These are phyloP conservation scores for Ambrosiella xylebori DNA, from an alignment of 2,329 filamentous ascomycete species.

Conservation along the genomic window DNA sequence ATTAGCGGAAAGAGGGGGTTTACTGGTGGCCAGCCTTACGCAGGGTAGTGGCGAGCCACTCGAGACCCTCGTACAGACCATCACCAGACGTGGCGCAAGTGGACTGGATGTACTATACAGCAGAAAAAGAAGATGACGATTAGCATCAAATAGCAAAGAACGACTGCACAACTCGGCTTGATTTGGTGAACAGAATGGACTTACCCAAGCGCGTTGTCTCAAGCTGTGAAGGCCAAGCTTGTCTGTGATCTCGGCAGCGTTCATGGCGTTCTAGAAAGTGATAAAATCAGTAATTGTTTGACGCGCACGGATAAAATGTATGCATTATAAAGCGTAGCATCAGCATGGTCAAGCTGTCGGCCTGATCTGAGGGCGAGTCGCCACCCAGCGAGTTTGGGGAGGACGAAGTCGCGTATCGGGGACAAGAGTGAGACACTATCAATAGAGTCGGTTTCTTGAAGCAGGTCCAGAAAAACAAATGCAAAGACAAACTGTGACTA, in stretches of 20 bases:
- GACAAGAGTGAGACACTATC: background rate
- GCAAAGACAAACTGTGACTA: background rate
- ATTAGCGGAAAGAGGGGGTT: constrained; percentile 18
- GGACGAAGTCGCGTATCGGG: background rate
- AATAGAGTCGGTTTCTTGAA: background rate
- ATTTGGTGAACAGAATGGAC: constrained; percentile 22
- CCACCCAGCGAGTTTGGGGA: background rate
- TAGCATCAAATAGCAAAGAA: constrained; percentile 15
- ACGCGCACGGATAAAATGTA: background rate
- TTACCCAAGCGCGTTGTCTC: constrained; percentile 97
- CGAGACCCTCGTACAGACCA: constrained; percentile 97
- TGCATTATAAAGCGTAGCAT: background rate
- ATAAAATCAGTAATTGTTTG: constrained; percentile 5
- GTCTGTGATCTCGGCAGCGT: constrained; percentile 98
- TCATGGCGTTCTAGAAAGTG: constrained; percentile 77
- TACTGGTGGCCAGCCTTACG: constrained; percentile 55
- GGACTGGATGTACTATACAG: constrained; percentile 83
- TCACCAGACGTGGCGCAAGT: constrained; percentile 98
- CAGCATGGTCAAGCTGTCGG: background rate
- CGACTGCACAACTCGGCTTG: background rate
- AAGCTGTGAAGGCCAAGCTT: constrained; percentile 98
- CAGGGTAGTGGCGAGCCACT: constrained; percentile 74
- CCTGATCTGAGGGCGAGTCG: background rate
- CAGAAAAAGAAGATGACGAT: background rate
- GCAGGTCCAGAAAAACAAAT: background rate